Evolutionary conservation across 768 basidiomycete genomes (phyloP).

Genomic region (Pleurotus djamor): DNA sequence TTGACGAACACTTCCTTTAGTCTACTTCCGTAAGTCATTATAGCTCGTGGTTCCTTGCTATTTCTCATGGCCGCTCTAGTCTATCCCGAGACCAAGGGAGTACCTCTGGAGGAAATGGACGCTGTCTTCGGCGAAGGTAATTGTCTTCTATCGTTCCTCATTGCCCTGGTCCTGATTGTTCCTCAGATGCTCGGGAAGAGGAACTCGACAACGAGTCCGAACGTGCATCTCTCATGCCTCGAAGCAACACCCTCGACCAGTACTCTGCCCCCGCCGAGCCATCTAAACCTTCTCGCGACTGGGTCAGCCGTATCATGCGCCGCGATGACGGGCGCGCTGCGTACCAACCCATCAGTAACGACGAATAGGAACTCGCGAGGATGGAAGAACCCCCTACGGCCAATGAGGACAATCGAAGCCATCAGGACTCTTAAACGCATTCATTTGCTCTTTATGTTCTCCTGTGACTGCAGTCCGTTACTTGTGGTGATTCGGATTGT

Average conservation of each 20-base stretch:
- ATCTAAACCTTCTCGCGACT: constrained; percentile 27
- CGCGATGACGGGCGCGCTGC: constrained; percentile 31
- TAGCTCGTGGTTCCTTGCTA: neutral
- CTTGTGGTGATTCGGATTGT: constrained; percentile 3
- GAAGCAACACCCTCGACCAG: constrained; percentile 27
- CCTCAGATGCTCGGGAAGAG: constrained; percentile 44
- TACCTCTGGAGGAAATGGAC: constrained; percentile 91
- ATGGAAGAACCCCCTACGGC: constrained; percentile 7
- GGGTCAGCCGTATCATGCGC: constrained; percentile 51
- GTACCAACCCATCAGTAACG: constrained; percentile 47
- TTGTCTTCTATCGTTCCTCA: constrained; percentile 1
- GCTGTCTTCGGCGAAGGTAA: constrained; percentile 87
- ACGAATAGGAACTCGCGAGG: constrained; percentile 19
- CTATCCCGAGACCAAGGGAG: constrained; percentile 85
- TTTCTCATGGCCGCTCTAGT: constrained; percentile 36
- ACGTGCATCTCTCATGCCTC: constrained; percentile 51
- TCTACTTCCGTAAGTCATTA: constrained; percentile 68
- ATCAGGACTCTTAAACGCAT: neutral
- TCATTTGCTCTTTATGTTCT: neutral
- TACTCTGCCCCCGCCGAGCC: constrained; percentile 19
- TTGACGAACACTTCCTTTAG: constrained; percentile 26
- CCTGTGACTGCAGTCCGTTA: constrained; percentile 5
- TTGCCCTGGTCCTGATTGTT: neutral
- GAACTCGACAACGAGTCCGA: constrained; percentile 64
- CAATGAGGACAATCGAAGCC: constrained; percentile 1